Percentiles rank a stretch among this genome's conserved stretches.
phyloP scores from a whole-genome alignment of 805 yeast species.

The Spencermartinsiella europaea region DNA sequence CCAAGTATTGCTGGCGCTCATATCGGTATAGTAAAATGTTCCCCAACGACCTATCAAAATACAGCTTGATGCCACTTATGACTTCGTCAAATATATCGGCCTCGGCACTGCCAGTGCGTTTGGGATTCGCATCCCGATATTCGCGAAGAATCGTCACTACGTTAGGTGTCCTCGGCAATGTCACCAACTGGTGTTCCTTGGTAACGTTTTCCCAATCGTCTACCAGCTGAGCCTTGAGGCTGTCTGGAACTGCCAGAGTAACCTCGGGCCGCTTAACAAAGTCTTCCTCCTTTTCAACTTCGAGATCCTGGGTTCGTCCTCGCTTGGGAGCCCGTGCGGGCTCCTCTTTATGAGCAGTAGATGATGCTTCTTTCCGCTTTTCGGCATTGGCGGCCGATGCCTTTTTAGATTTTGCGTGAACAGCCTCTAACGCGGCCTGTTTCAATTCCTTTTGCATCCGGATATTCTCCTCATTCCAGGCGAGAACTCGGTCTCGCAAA shows the following conservation, averaged over 20 bases:
- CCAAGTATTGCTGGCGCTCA: constrained; percentile 69
- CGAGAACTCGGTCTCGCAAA: constrained; percentile 57
- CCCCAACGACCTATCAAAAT: constrained; percentile 71
- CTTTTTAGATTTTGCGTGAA: constrained; percentile 12
- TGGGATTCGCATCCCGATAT: constrained; percentile 36
- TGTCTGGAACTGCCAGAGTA: constrained; percentile 53
- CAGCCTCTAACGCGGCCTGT: constrained; percentile 39
- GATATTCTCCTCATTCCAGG: constrained; percentile 62
- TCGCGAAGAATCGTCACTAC: constrained; percentile 50
- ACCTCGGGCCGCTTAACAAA: constrained; percentile 43
- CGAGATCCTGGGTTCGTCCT: constrained; percentile 26
- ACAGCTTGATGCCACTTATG: constrained; percentile 60
- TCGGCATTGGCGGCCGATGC: constrained; percentile 10
- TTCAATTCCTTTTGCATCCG: constrained; percentile 57
- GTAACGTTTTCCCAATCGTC: constrained; percentile 94
- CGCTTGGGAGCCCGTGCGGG: constrained; percentile 16
- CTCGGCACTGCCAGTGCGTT: constrained; percentile 32
- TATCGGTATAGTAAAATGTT: constrained; percentile 65
- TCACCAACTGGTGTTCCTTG: constrained; percentile 64
- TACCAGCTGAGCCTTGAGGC: constrained; percentile 65
- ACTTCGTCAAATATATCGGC: constrained; percentile 60
- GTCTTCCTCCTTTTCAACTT: constrained; percentile 34
- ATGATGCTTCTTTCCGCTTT: constrained; percentile 9
- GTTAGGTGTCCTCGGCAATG: constrained; percentile 54
- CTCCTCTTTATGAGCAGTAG: neutral